Evolutionary conservation across 2,329 filamentous ascomycete genomes (phyloP), one percentile per base, ranked within the genome.

Genomic region (Aspergillus eucalypticola): DNA sequence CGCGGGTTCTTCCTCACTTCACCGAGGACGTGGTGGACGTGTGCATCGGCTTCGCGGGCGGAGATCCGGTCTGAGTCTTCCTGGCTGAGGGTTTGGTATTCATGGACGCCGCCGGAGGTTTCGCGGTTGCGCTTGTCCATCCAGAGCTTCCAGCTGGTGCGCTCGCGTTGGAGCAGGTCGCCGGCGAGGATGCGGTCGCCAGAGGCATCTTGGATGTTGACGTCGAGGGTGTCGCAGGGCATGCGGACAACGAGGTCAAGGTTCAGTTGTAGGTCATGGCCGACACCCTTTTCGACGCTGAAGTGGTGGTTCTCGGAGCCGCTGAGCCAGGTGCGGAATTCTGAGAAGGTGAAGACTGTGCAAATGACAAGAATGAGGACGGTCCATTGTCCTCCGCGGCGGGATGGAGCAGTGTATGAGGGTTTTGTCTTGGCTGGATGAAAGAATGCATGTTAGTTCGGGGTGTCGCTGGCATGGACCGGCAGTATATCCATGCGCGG

Each of bases 131-230:
- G 86, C 68, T 82, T 82, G 70, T 91, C 86, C 64, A 88, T 86
- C 93, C 94, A 98, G 67, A 93, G 87, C 21, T 75, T 73, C 92
- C 94, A 99, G 64, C 80, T 85, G 7, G 95, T 98, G 15, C 85
- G 79, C 69, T 97, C 92, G 70, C 86, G 88, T 64, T 85, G 83
- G 63, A 99, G 82, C 64, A 88, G 82, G 39, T 88, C 83, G 3
- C 86, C 90, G 2, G 95, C 95, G 29, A 96, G 83, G 69, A 98
- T 96, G 64, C 91, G 88, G 76, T 99, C 95, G 55, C 95, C 93
- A 0, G 92, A 87, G 2, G 94, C 93, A 76, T 99, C 95, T 80
- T 98, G 95, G 54, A 99, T 93, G 78, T 99, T 98, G 77, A 99
- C 83, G 79, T 96, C 91, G n/a, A 99, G 79, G 73, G 96, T 89